Percentiles rank a stretch among this genome's conserved stretches.
phyloP scores from a whole-genome alignment of 306 rosid genomes.

The Castanopsis chinensis region DNA sequence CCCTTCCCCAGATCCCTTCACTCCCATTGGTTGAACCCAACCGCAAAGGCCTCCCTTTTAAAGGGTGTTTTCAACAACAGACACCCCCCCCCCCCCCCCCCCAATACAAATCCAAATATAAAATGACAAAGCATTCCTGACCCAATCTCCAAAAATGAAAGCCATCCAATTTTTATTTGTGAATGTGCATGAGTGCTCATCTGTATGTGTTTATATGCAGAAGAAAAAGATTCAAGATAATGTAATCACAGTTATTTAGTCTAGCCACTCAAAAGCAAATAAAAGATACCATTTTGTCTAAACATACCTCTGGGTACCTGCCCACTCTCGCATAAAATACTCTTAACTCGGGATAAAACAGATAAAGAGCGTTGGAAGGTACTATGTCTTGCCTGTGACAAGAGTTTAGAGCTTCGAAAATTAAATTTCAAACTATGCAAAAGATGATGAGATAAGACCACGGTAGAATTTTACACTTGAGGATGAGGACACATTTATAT shows the following conservation, averaged over 20 bases:
- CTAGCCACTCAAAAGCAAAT: slow-evolving; percentile 1
- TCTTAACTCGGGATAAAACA: slow-evolving; percentile 62
- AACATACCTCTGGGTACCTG: slow-evolving; percentile 59
- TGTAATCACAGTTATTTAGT: neutral
- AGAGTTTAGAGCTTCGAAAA: slow-evolving; percentile 4
- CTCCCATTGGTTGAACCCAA: neutral
- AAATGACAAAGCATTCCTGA: neutral
- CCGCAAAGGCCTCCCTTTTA: neutral
- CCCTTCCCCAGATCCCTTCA: neutral
- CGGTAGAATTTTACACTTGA: neutral
- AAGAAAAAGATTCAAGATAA: neutral
- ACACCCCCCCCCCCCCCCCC: too few species aligned
- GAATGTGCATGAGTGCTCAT: neutral
- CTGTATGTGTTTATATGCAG: neutral
- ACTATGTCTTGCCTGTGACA: slow-evolving; percentile 71
- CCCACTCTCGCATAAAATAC: slow-evolving; percentile 44
- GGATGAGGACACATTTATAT: neutral
- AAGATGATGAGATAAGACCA: slow-evolving; percentile 11
- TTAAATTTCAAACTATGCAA: slow-evolving; percentile 12
- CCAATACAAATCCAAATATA: neutral
- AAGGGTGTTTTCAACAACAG: neutral
- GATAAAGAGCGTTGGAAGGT: slow-evolving; percentile 66
- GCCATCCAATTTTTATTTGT: neutral
- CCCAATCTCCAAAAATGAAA: neutral
- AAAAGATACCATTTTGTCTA: neutral